Conservation (phyloP, 352 stramenopile species). For the Phytophthora nicotianae region DNA sequence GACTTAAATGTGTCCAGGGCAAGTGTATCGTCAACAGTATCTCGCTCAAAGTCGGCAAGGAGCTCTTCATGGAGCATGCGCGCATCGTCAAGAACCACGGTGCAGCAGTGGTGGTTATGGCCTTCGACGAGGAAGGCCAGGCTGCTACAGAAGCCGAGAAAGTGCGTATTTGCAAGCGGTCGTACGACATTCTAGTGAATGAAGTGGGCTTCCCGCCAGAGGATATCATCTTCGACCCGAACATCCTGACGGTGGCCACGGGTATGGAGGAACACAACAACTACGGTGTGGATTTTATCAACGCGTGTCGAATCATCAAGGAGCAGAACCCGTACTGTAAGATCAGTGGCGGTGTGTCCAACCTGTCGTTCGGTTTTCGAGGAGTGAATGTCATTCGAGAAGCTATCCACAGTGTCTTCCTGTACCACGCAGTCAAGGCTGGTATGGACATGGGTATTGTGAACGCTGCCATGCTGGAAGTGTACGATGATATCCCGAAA, state of each 20-base stretch:
- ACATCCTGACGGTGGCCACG: constrained; percentile 97
- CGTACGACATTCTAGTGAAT: constrained; percentile 97
- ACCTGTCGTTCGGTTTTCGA: constrained; percentile 97
- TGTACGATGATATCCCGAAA: constrained; percentile 86
- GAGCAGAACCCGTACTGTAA: constrained; percentile 95
- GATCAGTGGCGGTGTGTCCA: constrained; percentile 96
- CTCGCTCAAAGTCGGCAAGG: constrained; percentile 96
- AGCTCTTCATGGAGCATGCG: constrained; percentile 95
- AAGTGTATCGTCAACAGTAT: constrained; percentile 98
- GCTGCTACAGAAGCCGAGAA: constrained; percentile 95
- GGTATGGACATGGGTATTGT: constrained; percentile 99
- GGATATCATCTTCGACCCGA: constrained; percentile 98
- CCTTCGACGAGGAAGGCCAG: constrained; percentile 97
- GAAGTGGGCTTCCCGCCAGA: constrained; percentile 94
- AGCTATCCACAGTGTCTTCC: constrained; percentile 96
- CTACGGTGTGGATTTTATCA: constrained; percentile 98
- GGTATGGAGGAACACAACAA: constrained; percentile 98
- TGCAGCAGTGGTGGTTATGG: constrained; percentile 97
- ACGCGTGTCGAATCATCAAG: constrained; percentile 94
- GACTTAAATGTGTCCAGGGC: constrained; percentile 97
- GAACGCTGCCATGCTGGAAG: constrained; percentile 90
- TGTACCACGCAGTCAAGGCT: constrained; percentile 95
- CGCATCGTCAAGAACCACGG: constrained; percentile 95
- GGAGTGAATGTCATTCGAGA: constrained; percentile 98
- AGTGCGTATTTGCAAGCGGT: constrained; percentile 98